A percentile compares a stretch with the other conserved stretches of the same genome.
Conservation (phyloP, 1,139 yeast species). For the Yarrowia galli region DNA sequence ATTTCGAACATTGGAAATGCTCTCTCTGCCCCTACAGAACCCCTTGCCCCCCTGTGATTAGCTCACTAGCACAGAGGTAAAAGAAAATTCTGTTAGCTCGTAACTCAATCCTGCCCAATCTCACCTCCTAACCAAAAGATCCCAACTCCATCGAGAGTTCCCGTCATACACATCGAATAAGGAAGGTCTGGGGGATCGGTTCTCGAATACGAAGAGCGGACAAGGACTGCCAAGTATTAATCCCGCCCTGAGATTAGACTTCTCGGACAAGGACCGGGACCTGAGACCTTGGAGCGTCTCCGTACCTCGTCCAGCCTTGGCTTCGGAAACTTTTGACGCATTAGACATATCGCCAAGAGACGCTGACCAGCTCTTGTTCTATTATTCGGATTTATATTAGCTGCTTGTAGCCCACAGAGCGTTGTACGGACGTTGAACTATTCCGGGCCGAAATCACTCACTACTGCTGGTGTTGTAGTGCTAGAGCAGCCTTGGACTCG, state of each 20-base stretch:
- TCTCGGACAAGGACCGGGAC: not conserved
- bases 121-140: not conserved
- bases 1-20: not conserved
- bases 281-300: conserved; percentile 1
- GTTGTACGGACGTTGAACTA: not conserved
- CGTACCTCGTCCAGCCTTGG: conserved; percentile 9
- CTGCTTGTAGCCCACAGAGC: not conserved
- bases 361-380: conserved; percentile 5
- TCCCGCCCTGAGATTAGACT: not conserved
- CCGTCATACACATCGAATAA: no score
- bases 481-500: not conserved
- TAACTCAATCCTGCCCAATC: not conserved
- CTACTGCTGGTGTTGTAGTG: not conserved
- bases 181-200: no score
- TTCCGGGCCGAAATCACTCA: not conserved
- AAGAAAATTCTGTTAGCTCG: not conserved
- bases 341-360: conserved; percentile 5
- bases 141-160: not conserved
- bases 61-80: conserved; percentile 4
- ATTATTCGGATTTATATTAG: not conserved
- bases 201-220: not conserved
- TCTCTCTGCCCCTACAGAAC: not conserved
- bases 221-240: not conserved
- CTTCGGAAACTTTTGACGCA: not conserved
- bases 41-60: not conserved